These are phyloP conservation scores for Beauveria australis DNA, from an alignment of 2,329 filamentous ascomycete genomes.

Conservation along the genomic window DNA sequence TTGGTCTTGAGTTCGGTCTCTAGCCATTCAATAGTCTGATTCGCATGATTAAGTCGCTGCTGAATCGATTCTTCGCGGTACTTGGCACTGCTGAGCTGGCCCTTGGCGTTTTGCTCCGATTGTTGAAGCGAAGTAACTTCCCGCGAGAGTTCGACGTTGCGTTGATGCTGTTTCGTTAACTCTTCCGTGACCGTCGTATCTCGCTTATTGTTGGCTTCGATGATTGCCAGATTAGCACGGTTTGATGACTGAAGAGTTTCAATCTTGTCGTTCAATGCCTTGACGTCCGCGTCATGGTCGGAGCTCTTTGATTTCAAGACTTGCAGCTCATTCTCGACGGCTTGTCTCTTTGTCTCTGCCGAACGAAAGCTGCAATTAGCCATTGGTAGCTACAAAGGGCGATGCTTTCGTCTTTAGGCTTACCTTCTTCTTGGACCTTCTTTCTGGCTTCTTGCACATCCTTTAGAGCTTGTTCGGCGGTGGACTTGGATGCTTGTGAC, in stretches of 20 bases:
- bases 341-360: constrained; percentile 65
- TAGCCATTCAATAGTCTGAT: constrained; percentile 88
- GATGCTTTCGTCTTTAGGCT: constrained; percentile 15
- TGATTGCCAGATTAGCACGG: constrained; percentile 77
- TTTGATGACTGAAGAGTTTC: constrained; percentile 84
- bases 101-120: constrained; percentile 71
- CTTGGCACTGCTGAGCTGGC: constrained; percentile 70
- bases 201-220: constrained; percentile 81
- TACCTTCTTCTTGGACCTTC: constrained; percentile 78
- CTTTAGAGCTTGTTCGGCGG: constrained; percentile 73
- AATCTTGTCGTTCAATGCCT: constrained; percentile 73
- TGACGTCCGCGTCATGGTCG: constrained; percentile 65
- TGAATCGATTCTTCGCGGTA: constrained; percentile 86
- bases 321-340: constrained; percentile 75
- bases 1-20: constrained; percentile 89
- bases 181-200: constrained; percentile 83
- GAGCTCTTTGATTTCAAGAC: constrained; percentile 66
- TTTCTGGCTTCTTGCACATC: constrained; percentile 75
- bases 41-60: constrained; percentile 82
- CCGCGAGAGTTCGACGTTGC: constrained; percentile 73
- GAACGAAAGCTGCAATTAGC: constrained; percentile 16
- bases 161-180: constrained; percentile 79
- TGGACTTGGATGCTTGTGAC: constrained; percentile 71
- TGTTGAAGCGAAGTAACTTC: constrained; percentile 79
- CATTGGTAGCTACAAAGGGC: constrained; percentile 4